Base-by-base conservation (phyloP, 169 alveolate species). In the Plasmodium blacklocki region DNA sequence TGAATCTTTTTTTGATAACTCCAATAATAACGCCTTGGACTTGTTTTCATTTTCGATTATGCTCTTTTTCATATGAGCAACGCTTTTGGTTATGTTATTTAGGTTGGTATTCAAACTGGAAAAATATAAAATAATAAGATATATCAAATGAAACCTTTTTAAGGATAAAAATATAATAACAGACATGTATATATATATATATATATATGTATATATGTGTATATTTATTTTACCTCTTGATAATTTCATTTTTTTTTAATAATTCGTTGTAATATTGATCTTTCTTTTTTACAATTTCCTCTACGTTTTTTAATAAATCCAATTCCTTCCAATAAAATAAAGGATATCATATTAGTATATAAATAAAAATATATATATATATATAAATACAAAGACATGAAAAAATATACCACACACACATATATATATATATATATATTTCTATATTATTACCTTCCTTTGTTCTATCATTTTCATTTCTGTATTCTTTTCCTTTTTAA, bases 191-290 rank as follows among this genome's bases (percentile, higher is more conserved):
- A 71, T 62, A 71, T 32, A 71, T 29, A 18, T n/a, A n/a, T 19
- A 39, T 23, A 66, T 45, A 15, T 39, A 14, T 29, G 2, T 32
- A 21, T 26, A 6, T 23, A 49, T 11, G 63, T 15, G 9, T 32
- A 5, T 32, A 32, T 32, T 32, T 32, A 32, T 32, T 32, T 32
- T 32, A 78, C 89, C 76, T 66, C 14, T 29, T 49, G 49, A 78
- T 78, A 43, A 66, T 54, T 50, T 78, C 76, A 58, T 78, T 67
- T 71, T 78, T 78, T 45, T 78, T 78, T 29, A 52, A 73, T 59
- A 78, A 49, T 56, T 78, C 89, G 11, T 52, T 50, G 62, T 64
- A 32, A 58, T 78, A 78, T 58, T 78, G 71, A 47, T 78, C 32
- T 78, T 78, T 78, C 47, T 64, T 66, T 66, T 78, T 64, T 5